These are phyloP conservation scores for Trichocladium antarcticum DNA, from an alignment of 495 filamentous ascomycete species.

Conservation along the genomic window DNA sequence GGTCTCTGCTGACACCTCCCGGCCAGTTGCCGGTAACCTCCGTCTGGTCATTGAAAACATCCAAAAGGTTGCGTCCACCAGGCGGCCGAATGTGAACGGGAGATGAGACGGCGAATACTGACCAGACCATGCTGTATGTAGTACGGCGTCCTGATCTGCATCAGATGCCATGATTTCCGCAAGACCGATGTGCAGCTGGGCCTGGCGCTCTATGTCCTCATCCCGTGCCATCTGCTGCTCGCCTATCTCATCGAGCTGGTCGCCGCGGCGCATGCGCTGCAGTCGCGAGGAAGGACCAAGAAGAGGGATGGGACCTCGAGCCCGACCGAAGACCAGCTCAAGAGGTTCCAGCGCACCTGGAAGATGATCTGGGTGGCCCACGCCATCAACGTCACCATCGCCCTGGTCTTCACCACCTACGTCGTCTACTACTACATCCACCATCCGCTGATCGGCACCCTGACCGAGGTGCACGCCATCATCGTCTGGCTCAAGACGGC, in stretches of 20 bases:
- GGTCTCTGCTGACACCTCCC: background rate
- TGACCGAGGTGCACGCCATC: conserved; percentile 82
- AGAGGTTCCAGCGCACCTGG: conserved; percentile 64
- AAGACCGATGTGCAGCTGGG: conserved; percentile 67
- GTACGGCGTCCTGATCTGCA: conserved; percentile 90
- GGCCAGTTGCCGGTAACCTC: conserved; percentile 75
- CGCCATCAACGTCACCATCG: conserved; percentile 70
- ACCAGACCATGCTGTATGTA: no score
- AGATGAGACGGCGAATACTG: no score
- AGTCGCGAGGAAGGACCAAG: conserved; percentile 49
- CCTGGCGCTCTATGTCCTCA: conserved; percentile 63
- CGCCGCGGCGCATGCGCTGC: conserved; percentile 65
- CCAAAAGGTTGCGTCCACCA: conserved; percentile 62
- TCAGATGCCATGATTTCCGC: conserved; percentile 81
- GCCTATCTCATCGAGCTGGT: conserved; percentile 79
- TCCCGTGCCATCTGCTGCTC: conserved; percentile 79
- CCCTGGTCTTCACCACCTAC: conserved; percentile 66
- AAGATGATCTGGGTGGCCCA: conserved; percentile 63
- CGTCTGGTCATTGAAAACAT: conserved; percentile 93
- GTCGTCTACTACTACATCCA: conserved; percentile 82
- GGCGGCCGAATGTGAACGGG: no score
- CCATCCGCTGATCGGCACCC: conserved; percentile 85
- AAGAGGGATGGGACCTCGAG: conserved; percentile 41
- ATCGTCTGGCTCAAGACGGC: conserved; percentile 93
- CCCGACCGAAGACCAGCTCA: conserved; percentile 45